Base-by-base conservation (phyloP, 345 rosid genomes). In the Tarenaya hassleriana region DNA sequence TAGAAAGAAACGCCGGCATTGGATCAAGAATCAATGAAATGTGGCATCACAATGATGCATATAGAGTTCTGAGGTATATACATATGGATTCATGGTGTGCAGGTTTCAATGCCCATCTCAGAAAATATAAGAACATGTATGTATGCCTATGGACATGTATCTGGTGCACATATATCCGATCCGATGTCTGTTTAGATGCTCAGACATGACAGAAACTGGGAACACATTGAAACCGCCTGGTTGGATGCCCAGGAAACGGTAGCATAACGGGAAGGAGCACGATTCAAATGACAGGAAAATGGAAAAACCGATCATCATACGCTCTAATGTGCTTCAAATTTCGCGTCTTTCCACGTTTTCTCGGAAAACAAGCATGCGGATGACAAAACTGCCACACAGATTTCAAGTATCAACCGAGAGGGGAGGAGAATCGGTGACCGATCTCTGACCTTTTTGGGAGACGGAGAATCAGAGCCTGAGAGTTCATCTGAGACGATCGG, bases 361-460 rank as follows among this genome's bases (percentile, higher is more conserved):
- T 35, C 3, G 8, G 29, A 31, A 43, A 55, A n/a, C 15, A 4
- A 19, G 17, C 27, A 17, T 27, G 13, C 15, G 13, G 16, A 14
- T 27, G 16, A 31, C 12, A 17, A 50, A 42, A 47, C 52, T 12
- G 52, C 10, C 31, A 48, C 38, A 41, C 16, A 27, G 20, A 39
- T 39, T 17, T 32, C 29, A 17, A 51, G 18, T 33, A 16, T 29
- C 41, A 60, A 47, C 15, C 37, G 18, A 13, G n/a, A 34, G 27
- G 13, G 19, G 5, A 40, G 24, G 38, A 13, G 33, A 51, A 32
- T 16, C 44, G 27, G 12, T 17, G 18, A 41, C 11, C 20, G 48
- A 61, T 21, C n/a, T 34, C 62, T 39, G n/a, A 88, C 96, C 94
- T 84, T 63, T 44, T 63, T 72, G 7, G 15, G 16, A 1, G 57